Evolutionary conservation across 331 rosid genomes (phyloP).

Genomic region (Arachis monticola): DNA sequence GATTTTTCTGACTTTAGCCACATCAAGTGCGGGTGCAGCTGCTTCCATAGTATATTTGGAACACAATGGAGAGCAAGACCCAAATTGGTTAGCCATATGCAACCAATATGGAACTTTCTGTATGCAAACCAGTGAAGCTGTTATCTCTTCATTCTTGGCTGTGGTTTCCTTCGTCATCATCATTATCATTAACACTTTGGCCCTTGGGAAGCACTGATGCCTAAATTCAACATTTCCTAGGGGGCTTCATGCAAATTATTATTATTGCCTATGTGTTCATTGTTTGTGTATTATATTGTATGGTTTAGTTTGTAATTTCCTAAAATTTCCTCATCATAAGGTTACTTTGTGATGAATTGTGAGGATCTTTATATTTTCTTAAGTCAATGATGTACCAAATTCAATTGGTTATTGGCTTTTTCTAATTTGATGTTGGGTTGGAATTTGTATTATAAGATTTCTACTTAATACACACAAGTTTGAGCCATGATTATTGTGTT

Average conservation of each 20-base stretch:
- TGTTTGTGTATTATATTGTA: background rate
- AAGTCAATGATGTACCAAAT: constrained; percentile 3
- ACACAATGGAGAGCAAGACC: constrained; percentile 67
- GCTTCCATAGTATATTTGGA: constrained; percentile 77
- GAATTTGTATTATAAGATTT: background rate
- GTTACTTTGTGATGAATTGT: background rate
- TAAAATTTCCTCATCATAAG: background rate
- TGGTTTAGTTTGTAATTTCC: constrained; percentile 1
- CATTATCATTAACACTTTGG: constrained; percentile 63
- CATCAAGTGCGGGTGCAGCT: constrained; percentile 67
- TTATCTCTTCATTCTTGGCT: constrained; percentile 58
- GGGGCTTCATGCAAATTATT: background rate
- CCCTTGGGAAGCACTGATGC: constrained; percentile 52
- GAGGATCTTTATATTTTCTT: background rate
- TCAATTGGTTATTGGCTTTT: background rate
- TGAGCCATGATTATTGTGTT: background rate
- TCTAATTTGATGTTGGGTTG: constrained; percentile 1
- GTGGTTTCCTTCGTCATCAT: constrained; percentile 52
- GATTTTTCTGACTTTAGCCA: constrained; percentile 71
- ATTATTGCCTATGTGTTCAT: background rate
- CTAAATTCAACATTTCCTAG: background rate
- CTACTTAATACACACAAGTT: background rate
- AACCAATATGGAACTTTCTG: constrained; percentile 75
- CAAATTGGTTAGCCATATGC: constrained; percentile 86
- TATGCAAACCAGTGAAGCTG: constrained; percentile 61